Evolutionary conservation across 2,329 filamentous ascomycete species (phyloP).

Genomic region (Botrytis cinerea): DNA sequence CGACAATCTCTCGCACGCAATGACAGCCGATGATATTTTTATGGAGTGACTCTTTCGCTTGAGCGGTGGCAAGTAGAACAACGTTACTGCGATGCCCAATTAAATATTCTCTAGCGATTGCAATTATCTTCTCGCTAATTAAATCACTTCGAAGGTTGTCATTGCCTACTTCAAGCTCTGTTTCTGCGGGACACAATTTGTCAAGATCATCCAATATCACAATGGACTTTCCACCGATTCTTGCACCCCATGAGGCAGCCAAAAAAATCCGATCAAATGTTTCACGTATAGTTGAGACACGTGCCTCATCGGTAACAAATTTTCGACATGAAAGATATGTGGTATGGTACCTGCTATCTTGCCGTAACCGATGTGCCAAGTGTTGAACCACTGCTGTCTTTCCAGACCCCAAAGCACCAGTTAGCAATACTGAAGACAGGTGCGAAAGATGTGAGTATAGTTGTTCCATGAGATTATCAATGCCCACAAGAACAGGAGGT

Average conservation of each 20-base stretch:
- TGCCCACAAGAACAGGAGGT: slow-evolving; percentile 72
- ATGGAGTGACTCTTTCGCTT: slow-evolving; percentile 90
- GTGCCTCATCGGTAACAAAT: slow-evolving; percentile 85
- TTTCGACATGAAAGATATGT: slow-evolving; percentile 86
- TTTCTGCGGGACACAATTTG: slow-evolving; percentile 88
- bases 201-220: slow-evolving; percentile 93
- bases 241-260: slow-evolving; percentile 85
- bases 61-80: slow-evolving; percentile 85
- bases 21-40: slow-evolving; percentile 89
- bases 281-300: slow-evolving; percentile 88
- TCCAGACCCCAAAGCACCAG: slow-evolving; percentile 84
- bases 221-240: slow-evolving; percentile 78
- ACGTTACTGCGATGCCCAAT: slow-evolving; percentile 69
- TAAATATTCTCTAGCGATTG: slow-evolving; percentile 84
- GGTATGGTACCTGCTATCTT: slow-evolving; percentile 75
- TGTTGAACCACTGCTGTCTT: slow-evolving; percentile 81
- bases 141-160: slow-evolving; percentile 92
- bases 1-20: slow-evolving; percentile 87
- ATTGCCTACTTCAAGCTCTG: slow-evolving; percentile 88
- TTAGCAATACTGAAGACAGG: slow-evolving; percentile 85
- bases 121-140: slow-evolving; percentile 81
- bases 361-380: slow-evolving; percentile 71
- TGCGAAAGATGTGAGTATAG: slow-evolving; percentile 77
- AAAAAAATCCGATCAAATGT: slow-evolving; percentile 82
- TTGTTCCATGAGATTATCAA: slow-evolving; percentile 73